phyloP scores from a whole-genome alignment of 2,329 filamentous ascomycete species.

The Scedosporium aurantiacum region DNA sequence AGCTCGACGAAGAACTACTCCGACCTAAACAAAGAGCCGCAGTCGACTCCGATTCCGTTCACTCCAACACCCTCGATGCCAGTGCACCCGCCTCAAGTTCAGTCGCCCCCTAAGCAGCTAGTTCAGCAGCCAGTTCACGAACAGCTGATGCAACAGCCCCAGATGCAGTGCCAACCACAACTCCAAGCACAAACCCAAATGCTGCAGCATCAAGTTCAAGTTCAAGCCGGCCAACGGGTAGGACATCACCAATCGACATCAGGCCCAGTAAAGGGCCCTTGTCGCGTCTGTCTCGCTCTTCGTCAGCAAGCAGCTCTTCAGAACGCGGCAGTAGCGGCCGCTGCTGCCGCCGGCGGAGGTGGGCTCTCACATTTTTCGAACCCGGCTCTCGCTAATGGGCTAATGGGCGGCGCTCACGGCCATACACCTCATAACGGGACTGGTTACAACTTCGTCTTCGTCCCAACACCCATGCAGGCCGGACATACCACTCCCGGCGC shows the following conservation, averaged over 20 bases:
- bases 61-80: not conserved
- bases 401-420: not conserved
- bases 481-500: not conserved
- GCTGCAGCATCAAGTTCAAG: not conserved
- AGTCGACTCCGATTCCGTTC: not conserved
- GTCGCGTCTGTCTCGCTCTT: not conserved
- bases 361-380: not conserved
- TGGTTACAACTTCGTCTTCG: conserved; percentile 2
- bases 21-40: too few relatives aligned
- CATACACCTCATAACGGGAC: not conserved
- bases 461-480: conserved; percentile 2
- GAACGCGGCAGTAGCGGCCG: not conserved
- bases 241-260: not conserved
- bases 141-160: not conserved
- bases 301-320: conserved; percentile 1
- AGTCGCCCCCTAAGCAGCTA: not conserved
- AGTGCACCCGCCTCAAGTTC: not conserved
- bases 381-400: not conserved
- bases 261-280: not conserved
- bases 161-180: not conserved
- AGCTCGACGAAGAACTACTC: too few relatives aligned
- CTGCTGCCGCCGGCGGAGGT: not conserved
- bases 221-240: not conserved
- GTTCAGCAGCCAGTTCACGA: not conserved
- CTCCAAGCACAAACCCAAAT: not conserved